Base-by-base conservation (phyloP, 2,329 filamentous ascomycete species). In the Escovopsis sp. region DNA sequence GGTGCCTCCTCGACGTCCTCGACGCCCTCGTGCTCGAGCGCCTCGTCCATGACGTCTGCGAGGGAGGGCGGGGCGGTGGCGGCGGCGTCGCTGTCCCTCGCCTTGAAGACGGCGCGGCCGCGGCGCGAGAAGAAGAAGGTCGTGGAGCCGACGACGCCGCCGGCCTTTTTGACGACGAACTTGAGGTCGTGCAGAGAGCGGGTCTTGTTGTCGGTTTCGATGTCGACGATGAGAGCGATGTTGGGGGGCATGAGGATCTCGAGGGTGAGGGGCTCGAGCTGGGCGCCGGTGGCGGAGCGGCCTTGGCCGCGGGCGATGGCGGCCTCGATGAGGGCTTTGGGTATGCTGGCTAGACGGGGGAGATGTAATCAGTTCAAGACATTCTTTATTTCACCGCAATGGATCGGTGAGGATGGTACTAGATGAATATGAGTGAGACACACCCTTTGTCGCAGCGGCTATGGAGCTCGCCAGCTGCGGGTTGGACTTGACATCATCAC, bases 281-380 rank as follows among this genome's bases (percentile, higher is more conserved):
- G 67, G 13, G 72, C 70, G 35, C 90, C 90, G 5, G 70, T 71
- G 2, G 75, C 60, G 17, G 86, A 87, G 43, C 79, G 71, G 29
- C 90, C 88, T 54, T 94, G 87, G 2, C 90, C 90, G 32, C 86
- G 77, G 12, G 85, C 82, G 44, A 98, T 78, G 36, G 90, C 86
- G 12, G 68, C 68, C 55, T 96, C 87, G 46, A 96, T 93, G 2
- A 74, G 68, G 15, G 74, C 64, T 58, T 94, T 94, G 2, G 87
- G 83, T 33, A 94, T 78, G 44, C 80, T 82, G 40, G 75, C 78
- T 48, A 33, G 18, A 21, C 21, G 21, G 21, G 21, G 21, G 21
- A 11, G 21, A 3, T 7, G 3, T 4, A 11, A 11, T 23, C 21
- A 23, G 21, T 3, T 23, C n/a, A n/a, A n/a, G n/a, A n/a, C n/a